These are phyloP conservation scores for Monosporascus sp. DNA, from an alignment of 2,329 filamentous ascomycete species.

Conservation along the genomic window DNA sequence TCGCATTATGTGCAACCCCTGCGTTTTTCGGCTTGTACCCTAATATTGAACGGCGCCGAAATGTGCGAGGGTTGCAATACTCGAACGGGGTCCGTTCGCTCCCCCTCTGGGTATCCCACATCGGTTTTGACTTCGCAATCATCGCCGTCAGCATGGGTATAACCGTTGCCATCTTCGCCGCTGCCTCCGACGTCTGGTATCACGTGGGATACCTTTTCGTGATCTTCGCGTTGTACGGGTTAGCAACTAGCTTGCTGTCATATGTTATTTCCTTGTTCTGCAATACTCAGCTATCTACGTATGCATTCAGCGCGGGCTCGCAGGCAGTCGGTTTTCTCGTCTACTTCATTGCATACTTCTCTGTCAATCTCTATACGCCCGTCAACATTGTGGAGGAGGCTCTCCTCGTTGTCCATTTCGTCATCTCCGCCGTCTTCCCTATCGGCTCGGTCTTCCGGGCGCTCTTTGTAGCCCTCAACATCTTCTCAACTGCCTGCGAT, in stretches of 20 bases:
- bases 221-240: constrained; percentile 73
- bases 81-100: constrained; percentile 81
- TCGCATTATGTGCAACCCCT: constrained; percentile 73
- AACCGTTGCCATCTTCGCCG: constrained; percentile 63
- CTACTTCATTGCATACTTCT: constrained; percentile 67
- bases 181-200: constrained; percentile 64
- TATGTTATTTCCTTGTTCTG: constrained; percentile 80
- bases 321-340: constrained; percentile 68
- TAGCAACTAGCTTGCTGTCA: constrained; percentile 68
- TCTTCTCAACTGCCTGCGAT: constrained; percentile 75
- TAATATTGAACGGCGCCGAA: constrained; percentile 72
- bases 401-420: constrained; percentile 67
- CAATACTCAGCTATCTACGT: constrained; percentile 73
- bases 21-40: constrained; percentile 87
- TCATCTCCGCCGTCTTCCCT: constrained; percentile 68
- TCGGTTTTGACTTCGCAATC: constrained; percentile 72
- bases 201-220: constrained; percentile 76
- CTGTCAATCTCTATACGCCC: constrained; percentile 68
- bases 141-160: constrained; percentile 63
- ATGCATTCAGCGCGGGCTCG: constrained; percentile 73
- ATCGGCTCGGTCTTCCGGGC: constrained; percentile 70
- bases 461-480: constrained; percentile 72
- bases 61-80: constrained; percentile 81
- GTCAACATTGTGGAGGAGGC: constrained; percentile 62
- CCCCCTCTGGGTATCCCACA: constrained; percentile 81